Evolutionary conservation across 2,329 filamentous ascomycete genomes (phyloP), one percentile per base, ranked within the genome.

Genomic region (Scedosporium minutisporum): DNA sequence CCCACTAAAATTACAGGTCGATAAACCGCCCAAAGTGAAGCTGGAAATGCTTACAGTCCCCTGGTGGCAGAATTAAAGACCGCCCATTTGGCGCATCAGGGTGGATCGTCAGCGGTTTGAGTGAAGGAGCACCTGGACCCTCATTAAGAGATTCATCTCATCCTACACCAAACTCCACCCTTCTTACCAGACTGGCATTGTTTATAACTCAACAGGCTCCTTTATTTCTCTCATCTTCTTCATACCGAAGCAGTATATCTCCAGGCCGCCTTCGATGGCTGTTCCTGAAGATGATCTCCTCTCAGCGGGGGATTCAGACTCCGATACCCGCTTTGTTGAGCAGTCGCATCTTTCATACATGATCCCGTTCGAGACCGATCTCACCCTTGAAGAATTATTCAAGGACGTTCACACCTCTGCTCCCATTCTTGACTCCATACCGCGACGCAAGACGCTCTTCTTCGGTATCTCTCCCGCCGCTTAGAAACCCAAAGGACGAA

Each of bases 391-490:
- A 63, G 75, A 82, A 25, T 74, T 75, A 1, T 78, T 87, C 62
- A 75, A 73, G 61, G 71, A 76, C 53, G 72, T 73, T 3, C 73
- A 76, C 10, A 76, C 74, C 66, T 78, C 75, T 62, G 75, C 77
- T 66, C 76, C 75, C 67, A 75, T 78, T 65, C 78, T 88, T 51
- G 80, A 84, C 60, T 81, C 81, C 18, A 80, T 91, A 69, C 75
- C 82, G 53, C 82, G 85, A 68, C 81, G 89, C 66, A 80, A 87
- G 46, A 80, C 81, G 62, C 77, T 93, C 46, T 88, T 90, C 71
- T 91, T 92, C 70, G 89, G 89, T 91, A 78, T 67, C 82, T 73
- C 62, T 7, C 57, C n/a, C 14, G 38, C 73, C 75, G 67, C 70
- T 12, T 18, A 23, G 3, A 38, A 38, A 14, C 23, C 23, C 21